phyloP scores from a whole-genome alignment of 768 basidiomycete species.

The Leucosporidium creatinivorum region DNA sequence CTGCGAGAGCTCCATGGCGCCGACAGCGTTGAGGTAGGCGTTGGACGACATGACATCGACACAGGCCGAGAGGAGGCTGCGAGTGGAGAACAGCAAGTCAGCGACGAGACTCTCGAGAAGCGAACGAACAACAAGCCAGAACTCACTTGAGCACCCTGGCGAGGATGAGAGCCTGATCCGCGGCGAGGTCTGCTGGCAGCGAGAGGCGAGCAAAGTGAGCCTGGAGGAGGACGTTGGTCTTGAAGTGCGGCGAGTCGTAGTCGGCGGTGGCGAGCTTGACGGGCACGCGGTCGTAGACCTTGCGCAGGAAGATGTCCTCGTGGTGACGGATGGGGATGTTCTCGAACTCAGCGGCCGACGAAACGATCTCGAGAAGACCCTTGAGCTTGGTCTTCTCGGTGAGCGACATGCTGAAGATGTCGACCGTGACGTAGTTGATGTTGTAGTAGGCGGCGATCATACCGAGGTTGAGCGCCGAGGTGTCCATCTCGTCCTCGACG shows the following conservation, averaged over 20 bases:
- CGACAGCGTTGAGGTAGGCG: slow-evolving; percentile 85
- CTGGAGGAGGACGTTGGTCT: slow-evolving; percentile 92
- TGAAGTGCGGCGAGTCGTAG: slow-evolving; percentile 94
- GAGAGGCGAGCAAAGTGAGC: slow-evolving; percentile 92
- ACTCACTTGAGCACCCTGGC: slow-evolving; percentile 71
- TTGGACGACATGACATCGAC: slow-evolving; percentile 98
- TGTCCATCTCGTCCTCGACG: slow-evolving; percentile 51
- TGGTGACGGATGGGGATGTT: slow-evolving; percentile 87
- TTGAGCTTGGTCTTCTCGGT: slow-evolving; percentile 96
- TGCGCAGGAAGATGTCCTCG: slow-evolving; percentile 50
- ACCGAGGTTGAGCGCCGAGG: slow-evolving; percentile 74
- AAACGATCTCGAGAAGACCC: slow-evolving; percentile 90
- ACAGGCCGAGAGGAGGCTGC: slow-evolving; percentile 58
- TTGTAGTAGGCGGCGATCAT: slow-evolving; percentile 98
- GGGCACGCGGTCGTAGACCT: slow-evolving; percentile 78
- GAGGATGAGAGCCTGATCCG: slow-evolving; percentile 79
- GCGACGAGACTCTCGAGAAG: neutral
- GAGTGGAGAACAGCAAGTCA: slow-evolving; percentile 9
- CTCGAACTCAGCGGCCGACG: slow-evolving; percentile 95
- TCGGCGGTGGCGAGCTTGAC: slow-evolving; percentile 75
- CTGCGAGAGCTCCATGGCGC: slow-evolving; percentile 95
- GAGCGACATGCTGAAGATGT: slow-evolving; percentile 89
- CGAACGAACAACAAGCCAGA: neutral
- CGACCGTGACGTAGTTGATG: slow-evolving; percentile 70
- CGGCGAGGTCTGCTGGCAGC: slow-evolving; percentile 84